Conservation (phyloP, 345 rosid genomes). For the Excoecaria cochinchinensis region DNA sequence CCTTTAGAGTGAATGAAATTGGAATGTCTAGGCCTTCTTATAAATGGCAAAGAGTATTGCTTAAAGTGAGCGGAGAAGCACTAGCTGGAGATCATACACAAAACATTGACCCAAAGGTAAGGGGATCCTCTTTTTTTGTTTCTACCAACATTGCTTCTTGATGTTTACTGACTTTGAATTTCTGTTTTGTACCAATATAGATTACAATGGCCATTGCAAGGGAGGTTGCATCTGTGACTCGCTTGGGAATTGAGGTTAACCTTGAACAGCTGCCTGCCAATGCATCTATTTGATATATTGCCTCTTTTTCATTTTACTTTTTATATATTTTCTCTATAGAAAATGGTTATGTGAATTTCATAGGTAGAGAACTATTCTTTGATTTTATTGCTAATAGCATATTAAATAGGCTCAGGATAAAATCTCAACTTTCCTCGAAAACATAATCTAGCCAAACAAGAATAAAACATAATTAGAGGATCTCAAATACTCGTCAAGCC, state of each 20-base stretch:
- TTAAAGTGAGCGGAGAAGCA: slow-evolving; percentile 98
- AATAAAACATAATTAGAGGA: too few relatives aligned
- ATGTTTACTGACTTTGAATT: slow-evolving; percentile 19
- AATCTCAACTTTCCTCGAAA: too few relatives aligned
- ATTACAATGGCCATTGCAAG: slow-evolving; percentile 92
- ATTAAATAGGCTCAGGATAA: too few relatives aligned
- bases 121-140: background rate
- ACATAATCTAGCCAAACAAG: too few relatives aligned
- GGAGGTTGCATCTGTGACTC: slow-evolving; percentile 88
- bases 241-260: slow-evolving; percentile 83
- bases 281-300: slow-evolving; percentile 12
- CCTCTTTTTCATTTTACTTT: background rate
- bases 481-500: too few relatives aligned
- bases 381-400: too few relatives aligned
- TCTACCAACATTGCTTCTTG: background rate
- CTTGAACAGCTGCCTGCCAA: background rate
- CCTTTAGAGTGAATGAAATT: slow-evolving; percentile 51
- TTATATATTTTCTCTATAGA: background rate
- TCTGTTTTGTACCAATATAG: slow-evolving; percentile 32
- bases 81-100: slow-evolving; percentile 83
- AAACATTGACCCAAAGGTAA: slow-evolving; percentile 88
- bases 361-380: too few relatives aligned
- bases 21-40: slow-evolving; percentile 47
- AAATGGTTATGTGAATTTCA: background rate
- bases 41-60: slow-evolving; percentile 93